A percentile compares a stretch with the other conserved stretches of the same genome.
These are phyloP conservation scores for Inosperma sp. DNA, from an alignment of 768 basidiomycete genomes.

Conservation along the genomic window DNA sequence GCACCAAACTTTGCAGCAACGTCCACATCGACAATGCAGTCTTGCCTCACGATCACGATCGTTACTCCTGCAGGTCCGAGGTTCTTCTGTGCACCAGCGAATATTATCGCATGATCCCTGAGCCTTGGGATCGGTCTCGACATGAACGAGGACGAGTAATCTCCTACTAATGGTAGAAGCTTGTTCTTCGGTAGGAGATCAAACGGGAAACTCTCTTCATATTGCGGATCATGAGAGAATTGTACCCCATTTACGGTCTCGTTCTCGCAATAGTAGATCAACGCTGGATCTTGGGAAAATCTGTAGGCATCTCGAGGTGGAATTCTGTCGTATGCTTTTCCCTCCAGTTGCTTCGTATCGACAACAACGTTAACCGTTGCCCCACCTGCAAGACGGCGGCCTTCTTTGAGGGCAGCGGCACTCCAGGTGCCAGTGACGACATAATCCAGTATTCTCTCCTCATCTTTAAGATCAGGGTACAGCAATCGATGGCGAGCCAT, in stretches of 20 bases:
- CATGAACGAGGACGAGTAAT: slow-evolving; percentile 97
- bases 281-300: slow-evolving; percentile 77
- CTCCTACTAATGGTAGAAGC: slow-evolving; percentile 83
- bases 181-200: slow-evolving; percentile 52
- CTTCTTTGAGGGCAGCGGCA: slow-evolving; percentile 81
- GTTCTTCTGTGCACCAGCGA: slow-evolving; percentile 98
- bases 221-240: slow-evolving; percentile 50
- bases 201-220: slow-evolving; percentile 76
- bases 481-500: slow-evolving; percentile 79
- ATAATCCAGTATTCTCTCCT: slow-evolving; percentile 75
- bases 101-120: slow-evolving; percentile 89
- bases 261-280: slow-evolving; percentile 99
- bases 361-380: slow-evolving; percentile 61
- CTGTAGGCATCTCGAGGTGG: slow-evolving; percentile 68
- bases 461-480: slow-evolving; percentile 51
- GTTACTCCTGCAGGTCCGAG: slow-evolving; percentile 92
- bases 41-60: slow-evolving; percentile 90
- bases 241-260: slow-evolving; percentile 97
- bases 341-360: slow-evolving; percentile 60
- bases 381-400: slow-evolving; percentile 54
- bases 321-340: slow-evolving; percentile 73
- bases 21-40: slow-evolving; percentile 88
- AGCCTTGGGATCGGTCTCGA: slow-evolving; percentile 85
- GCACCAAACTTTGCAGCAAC: slow-evolving; percentile 71
- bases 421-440: slow-evolving; percentile 93